Percentiles rank a stretch among this genome's conserved stretches.
Conservation (phyloP, 2,329 filamentous ascomycete species). For the Penicillium crustosum region DNA sequence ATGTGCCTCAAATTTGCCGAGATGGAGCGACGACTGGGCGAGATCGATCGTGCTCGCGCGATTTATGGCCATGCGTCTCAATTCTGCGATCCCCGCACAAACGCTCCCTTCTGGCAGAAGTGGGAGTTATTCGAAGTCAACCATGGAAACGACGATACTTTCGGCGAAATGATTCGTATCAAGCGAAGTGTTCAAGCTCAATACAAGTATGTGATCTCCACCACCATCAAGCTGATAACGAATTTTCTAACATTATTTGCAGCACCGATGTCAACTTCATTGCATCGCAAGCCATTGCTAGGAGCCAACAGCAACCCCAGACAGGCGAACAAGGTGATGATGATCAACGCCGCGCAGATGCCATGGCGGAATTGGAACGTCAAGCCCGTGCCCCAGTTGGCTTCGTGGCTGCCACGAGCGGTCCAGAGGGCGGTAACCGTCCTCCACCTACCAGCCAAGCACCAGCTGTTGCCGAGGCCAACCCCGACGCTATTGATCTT, state of each 20-base stretch:
- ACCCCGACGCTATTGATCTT: constrained; percentile 85
- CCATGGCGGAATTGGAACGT: constrained; percentile 85
- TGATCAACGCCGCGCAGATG: constrained; percentile 62
- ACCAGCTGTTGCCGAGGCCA: constrained; percentile 53
- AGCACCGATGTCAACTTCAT: constrained; percentile 97
- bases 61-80: constrained; percentile 97
- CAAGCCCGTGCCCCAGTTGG: constrained; percentile 85
- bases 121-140: constrained; percentile 98
- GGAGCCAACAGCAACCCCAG: constrained; percentile 62
- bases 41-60: constrained; percentile 90
- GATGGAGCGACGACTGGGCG: constrained; percentile 87
- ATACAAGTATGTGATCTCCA: constrained; percentile 67
- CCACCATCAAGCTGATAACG: background rate
- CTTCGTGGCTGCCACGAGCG: constrained; percentile 84
- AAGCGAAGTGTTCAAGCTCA: constrained; percentile 96
- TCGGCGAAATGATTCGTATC: constrained; percentile 98
- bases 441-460: constrained; percentile 37
- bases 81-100: constrained; percentile 92
- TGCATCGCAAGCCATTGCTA: constrained; percentile 87
- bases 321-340: constrained; percentile 37
- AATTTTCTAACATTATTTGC: constrained; percentile 36
- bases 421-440: constrained; percentile 63
- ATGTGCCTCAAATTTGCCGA: constrained; percentile 99
- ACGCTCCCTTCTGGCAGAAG: constrained; percentile 87
- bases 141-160: constrained; percentile 98